Evolutionary conservation across 1,284 basidiomycete species (phyloP), one percentile per base, ranked within the genome.

Genomic region (Ceratobasidium sp.): DNA sequence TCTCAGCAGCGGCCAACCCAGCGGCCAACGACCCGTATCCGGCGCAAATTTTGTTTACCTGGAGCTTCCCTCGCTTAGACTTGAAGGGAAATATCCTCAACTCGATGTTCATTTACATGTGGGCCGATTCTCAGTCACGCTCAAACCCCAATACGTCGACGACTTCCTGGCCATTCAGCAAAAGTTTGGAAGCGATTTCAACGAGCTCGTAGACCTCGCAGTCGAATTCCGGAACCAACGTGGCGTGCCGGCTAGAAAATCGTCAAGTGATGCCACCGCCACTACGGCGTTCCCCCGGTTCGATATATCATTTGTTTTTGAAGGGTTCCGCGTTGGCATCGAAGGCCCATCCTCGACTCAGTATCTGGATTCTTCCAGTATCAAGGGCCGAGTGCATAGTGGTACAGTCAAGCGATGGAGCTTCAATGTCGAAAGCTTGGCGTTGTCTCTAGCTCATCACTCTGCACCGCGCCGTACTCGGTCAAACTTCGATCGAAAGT

Each of bases 151-250:
- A 0, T 89, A 94, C 77, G 90, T 92, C 88, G 93, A 95, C 79
- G 91, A 90, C 7, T 81, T 94, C 2, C 84, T 94, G 1, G 88
- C 87, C 1, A 90, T 95, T 13, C 92, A 94, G 79, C 90, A 92
- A 77, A 93, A 94, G 79, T 94, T 94, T 76, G 93, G 91, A 7
- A 89, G 91, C 79, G 93, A 95, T 81, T 92, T 94, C 82, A 91
- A 91, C 77, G 93, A 95, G 77, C 84, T 95, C 31, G 82, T 94
- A 11, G 83, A 86, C 49, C 81, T 92, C 73, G 84, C 91, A 34
- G 87, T 87, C 75, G 86, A 92, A 79, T 89, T 86, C 24, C 87
- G 88, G 31, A 80, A 80, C 49, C 87, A 84, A 77, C 81, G 79
- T 8, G 68, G 46, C 14, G 48, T 54, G 56, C 72, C 81, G 14